Evolutionary conservation across 1,284 basidiomycete genomes (phyloP), one percentile per base, ranked within the genome.

Genomic region (Exobasidium rhododendri): DNA sequence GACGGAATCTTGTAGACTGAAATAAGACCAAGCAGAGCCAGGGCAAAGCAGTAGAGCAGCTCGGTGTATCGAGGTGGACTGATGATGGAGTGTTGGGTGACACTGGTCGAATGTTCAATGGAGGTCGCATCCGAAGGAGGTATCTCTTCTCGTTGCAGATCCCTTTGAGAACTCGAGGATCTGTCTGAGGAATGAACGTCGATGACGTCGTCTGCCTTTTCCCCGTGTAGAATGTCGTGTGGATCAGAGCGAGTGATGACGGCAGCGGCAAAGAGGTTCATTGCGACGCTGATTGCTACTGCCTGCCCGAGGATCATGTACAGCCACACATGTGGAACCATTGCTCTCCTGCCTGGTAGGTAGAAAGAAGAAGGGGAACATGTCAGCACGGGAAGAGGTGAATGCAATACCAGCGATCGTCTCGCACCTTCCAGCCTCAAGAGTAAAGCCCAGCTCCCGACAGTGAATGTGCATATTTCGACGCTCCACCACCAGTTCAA

Each of bases 251-350:
- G 82, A 10, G 85, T 79, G 57, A 83, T 72, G 24, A 88, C 62
- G n/a, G 86, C 85, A 1, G 86, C 77, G 66, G 85, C 85, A 81
- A 89, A 89, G 24, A 90, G 83, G 61, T 85, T 86, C 7, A 85
- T 84, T 2, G 87, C 86, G 43, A 89, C 86, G 13, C 86, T 87
- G 49, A 89, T 86, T 43, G 88, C 88, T 53, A 89, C 87, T 14
- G 89, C 74, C 78, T 89, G 88, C 4, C 88, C 88, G 2, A 90
- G 83, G 43, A 89, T 80, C 87, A 89, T 88, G 80, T 88, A 89
- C 0, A 85, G 86, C 85, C 86, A 87, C 0, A 85, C 68, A 62
- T 85, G 82, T 64, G 83, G 84, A 63, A 89, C 82, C n/a, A 80
- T 75, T 47, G 83, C 76, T 40, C 81, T 80, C 43, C 79, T 78